Conservation (phyloP, 495 filamentous ascomycete species). For the Penicillium cosmopolitanum region DNA sequence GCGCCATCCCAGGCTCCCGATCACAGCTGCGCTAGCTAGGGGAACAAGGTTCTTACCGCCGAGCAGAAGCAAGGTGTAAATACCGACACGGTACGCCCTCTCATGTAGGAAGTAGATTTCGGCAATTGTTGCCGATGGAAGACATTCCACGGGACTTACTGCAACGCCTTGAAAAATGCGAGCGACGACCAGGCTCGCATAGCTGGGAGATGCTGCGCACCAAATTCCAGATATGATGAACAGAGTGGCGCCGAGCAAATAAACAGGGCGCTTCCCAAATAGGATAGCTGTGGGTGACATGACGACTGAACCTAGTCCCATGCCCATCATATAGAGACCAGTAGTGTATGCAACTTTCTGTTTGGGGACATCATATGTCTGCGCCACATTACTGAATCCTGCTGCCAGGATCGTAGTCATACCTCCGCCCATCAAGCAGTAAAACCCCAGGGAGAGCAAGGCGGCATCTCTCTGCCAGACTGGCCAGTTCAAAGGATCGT, state of each 20-base stretch:
- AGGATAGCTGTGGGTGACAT: constrained; percentile 91
- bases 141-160: constrained; percentile 89
- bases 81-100: constrained; percentile 90
- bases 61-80: constrained; percentile 87
- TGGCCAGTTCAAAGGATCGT: constrained; percentile 95
- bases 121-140: constrained; percentile 92
- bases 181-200: constrained; percentile 77
- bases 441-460: constrained; percentile 82
- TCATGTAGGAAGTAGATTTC: constrained; percentile 98
- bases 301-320: constrained; percentile 82
- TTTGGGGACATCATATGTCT: constrained; percentile 69
- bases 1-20: constrained; percentile 77
- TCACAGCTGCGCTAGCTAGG: constrained; percentile 84
- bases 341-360: constrained; percentile 85
- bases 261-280: constrained; percentile 89
- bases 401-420: constrained; percentile 92
- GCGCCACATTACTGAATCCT: constrained; percentile 82
- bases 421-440: constrained; percentile 90
- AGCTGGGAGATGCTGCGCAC: constrained; percentile 84
- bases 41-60: constrained; percentile 94
- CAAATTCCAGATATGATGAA: constrained; percentile 81
- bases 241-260: constrained; percentile 74
- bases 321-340: constrained; percentile 92
- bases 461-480: constrained; percentile 80
- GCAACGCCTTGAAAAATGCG: constrained; percentile 86